Base-by-base conservation (phyloP, 805 yeast species). In the Nakazawaea anatomiae region DNA sequence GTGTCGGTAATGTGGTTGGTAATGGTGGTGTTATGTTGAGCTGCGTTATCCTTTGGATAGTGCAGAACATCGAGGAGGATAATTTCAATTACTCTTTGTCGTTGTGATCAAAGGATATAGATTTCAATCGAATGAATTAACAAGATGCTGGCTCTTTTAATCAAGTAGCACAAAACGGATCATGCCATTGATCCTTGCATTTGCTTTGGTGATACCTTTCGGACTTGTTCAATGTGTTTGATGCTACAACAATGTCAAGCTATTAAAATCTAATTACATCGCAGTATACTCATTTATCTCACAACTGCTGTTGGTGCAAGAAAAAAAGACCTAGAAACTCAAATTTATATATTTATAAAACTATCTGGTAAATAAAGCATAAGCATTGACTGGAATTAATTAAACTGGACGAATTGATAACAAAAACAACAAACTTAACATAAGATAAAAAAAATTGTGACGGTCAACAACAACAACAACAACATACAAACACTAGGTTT, bases 1-100 rank as follows among this genome's bases (percentile, higher is more conserved):
- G 98, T 14, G 78, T 89, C 27, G 83, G 89, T 52, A 92, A 92
- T 68, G 91, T 94, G 40, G 77, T 86, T 27, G 83, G 89, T 43
- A 89, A 91, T 60, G 78, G 80, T 6, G 74, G 85, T 54, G 80
- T 92, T 36, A 87, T 92, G 89, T 70, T 89, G 59, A 89, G 97
- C 71, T 91, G 97, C 67, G 81, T 89, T 44, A 75, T 85, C 7
- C 72, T 94, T 60, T 94, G 99, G 99, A 72, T 92, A 49, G 89
- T 96, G 27, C 98, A 92, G 65, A 94, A 90, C 65, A 84, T 90
- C 53, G 97, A 94, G 66, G 98, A 94, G 63, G 98, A 92, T 67
- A 42, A 25, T 42, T 92, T 91, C 69, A 87, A 95, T 55, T 92
- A 94, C 65, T 86, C 96, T 44, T 78, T 91, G 64, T 90, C 96